phyloP scores from a whole-genome alignment of 2,329 filamentous ascomycete genomes.

The Cordyceps militaris region DNA sequence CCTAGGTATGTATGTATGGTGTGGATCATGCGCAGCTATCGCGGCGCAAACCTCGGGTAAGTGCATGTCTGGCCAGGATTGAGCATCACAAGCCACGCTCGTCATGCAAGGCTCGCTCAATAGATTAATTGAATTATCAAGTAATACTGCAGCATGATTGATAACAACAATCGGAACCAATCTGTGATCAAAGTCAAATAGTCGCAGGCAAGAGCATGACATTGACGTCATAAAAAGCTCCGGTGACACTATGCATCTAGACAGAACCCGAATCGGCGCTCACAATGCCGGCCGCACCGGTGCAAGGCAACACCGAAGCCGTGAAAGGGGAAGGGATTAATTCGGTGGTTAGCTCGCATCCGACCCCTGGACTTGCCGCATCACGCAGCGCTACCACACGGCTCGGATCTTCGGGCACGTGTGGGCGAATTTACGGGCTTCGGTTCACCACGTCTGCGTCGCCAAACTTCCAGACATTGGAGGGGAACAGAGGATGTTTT shows the following conservation, averaged over 20 bases:
- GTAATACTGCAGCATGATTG: not conserved
- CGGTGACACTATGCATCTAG: conserved; percentile 6
- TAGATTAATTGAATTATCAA: not conserved
- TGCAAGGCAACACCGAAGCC: not conserved
- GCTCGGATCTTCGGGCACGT: conserved; percentile 2
- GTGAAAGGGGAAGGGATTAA: not conserved
- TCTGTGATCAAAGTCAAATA: not conserved
- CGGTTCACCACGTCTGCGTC: not conserved
- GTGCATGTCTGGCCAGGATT: not conserved
- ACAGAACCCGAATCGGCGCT: not conserved
- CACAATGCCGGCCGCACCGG: not conserved
- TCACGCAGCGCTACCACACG: not conserved
- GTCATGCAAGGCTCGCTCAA: not conserved
- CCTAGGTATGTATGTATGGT: not conserved
- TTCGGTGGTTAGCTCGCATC: conserved; percentile 12
- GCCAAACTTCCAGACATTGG: not conserved
- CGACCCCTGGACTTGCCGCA: not conserved
- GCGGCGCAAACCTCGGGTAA: conserved; percentile 11
- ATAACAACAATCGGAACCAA: not conserved
- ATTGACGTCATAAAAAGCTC: not conserved
- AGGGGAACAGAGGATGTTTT: not conserved
- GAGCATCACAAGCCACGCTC: not conserved
- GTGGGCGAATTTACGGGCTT: not conserved
- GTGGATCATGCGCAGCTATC: conserved; percentile 1
- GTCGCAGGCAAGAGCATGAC: not conserved